Evolutionary conservation across 225 moss, liverwort and hornwort genomes (phyloP).

Genomic region (Ulota crispa): DNA sequence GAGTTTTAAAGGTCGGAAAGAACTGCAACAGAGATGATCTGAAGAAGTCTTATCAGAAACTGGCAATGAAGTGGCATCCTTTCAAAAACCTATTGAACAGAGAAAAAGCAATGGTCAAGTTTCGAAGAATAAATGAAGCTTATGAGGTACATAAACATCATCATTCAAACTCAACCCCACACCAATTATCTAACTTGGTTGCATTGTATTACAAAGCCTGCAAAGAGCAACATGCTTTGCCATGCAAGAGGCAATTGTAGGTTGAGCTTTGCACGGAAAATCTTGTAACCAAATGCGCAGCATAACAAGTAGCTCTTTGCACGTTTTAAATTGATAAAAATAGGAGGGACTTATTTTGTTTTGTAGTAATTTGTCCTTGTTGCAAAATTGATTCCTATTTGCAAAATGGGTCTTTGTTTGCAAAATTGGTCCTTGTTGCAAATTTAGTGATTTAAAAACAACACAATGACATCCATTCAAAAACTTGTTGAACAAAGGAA

Average conservation of each 20-base stretch:
- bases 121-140: constrained; percentile 42
- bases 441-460: neutral
- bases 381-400: too few relatives aligned
- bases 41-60: constrained; percentile 33
- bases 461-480: constrained; percentile 52
- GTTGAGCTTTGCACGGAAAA: too few relatives aligned
- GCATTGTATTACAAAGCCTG: too few relatives aligned
- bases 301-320: too few relatives aligned
- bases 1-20: constrained; percentile 38
- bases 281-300: too few relatives aligned
- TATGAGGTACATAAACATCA: constrained; percentile 34
- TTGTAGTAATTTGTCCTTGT: too few relatives aligned
- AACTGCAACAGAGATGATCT: constrained; percentile 31
- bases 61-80: constrained; percentile 60
- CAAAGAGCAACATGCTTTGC: too few relatives aligned
- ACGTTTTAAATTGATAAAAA: too few relatives aligned
- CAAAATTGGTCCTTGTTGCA: too few relatives aligned
- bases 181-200: neutral
- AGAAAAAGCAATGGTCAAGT: constrained; percentile 25
- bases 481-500: constrained; percentile 17
- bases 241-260: too few relatives aligned
- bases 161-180: neutral
- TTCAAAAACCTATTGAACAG: constrained; percentile 25
- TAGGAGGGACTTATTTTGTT: too few relatives aligned
- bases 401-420: too few relatives aligned